Evolutionary conservation across 2,329 filamentous ascomycete genomes (phyloP), one percentile per base, ranked within the genome.

Genomic region (Akanthomyces dipterigenus): DNA sequence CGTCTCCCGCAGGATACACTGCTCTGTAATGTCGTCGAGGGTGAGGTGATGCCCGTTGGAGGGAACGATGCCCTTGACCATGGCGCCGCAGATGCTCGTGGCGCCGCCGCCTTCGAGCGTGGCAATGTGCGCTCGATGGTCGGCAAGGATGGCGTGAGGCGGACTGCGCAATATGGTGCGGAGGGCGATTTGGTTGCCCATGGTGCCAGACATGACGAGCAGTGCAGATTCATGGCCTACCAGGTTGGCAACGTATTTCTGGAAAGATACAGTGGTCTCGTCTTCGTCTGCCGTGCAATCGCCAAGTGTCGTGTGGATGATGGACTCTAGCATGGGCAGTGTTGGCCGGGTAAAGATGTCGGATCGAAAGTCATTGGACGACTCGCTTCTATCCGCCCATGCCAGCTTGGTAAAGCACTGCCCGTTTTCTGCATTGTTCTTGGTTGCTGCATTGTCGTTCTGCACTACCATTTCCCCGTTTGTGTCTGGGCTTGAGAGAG

Each of bases 151-250:
- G 18, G 83, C 82, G 71, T 93, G 85, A 0, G 91, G 91, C 7
- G 91, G 90, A 61, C 88, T 85, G 1, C 77, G 80, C 16, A 96
- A 79, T 64, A 92, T 87, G 1, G 88, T 80, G 49, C 90, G 85
- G 48, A 95, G 80, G 0, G 87, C 86, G 42, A 96, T 79, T 72
- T 95, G 90, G 75, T 96, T 96, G 45, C 89, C 90, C 90, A 95
- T 93, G 3, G 90, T 95, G 11, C 91, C 91, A 0, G 88, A 91
- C 64, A 92, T 80, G 61, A 95, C 88, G 60, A 95, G 83, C 5
- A 95, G 77, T 0, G 82, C 87, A 36, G 83, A 83, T 68, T 90
- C 85, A 67, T 93, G 89, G 64, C 83, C 83, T 2, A 88, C 85
- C 2, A 93, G 80, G 28, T 80, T 70, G 20, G 89, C 88, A 58